These are phyloP conservation scores for Hymenochaete sp. DNA, from an alignment of 1,284 basidiomycete genomes.

Conservation along the genomic window DNA sequence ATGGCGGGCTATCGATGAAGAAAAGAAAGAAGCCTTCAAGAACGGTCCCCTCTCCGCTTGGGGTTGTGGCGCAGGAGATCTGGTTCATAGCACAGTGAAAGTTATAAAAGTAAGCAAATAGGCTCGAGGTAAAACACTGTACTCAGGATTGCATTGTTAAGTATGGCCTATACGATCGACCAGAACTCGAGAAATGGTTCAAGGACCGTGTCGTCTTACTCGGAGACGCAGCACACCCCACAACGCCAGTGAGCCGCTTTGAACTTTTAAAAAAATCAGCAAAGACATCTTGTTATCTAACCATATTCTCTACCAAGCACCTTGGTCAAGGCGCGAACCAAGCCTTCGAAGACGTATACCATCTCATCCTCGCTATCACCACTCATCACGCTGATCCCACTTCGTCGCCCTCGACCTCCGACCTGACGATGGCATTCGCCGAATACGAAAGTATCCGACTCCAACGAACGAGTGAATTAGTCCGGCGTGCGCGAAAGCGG, in stretches of 20 bases:
- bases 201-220: slow-evolving; percentile 31
- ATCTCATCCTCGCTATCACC: slow-evolving; percentile 30
- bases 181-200: slow-evolving; percentile 36
- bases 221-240: slow-evolving; percentile 42
- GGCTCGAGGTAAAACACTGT: background rate
- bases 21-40: slow-evolving; percentile 27
- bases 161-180: slow-evolving; percentile 41
- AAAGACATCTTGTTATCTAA: too few species aligned
- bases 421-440: slow-evolving; percentile 27
- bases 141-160: slow-evolving; percentile 18
- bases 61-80: slow-evolving; percentile 30
- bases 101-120: slow-evolving; percentile 32
- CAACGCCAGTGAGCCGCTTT: slow-evolving; percentile 25
- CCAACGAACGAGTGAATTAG: slow-evolving; percentile 28
- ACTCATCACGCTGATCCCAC: slow-evolving; percentile 27
- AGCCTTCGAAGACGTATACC: slow-evolving; percentile 38
- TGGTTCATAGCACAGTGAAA: slow-evolving; percentile 29
- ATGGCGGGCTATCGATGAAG: slow-evolving; percentile 33
- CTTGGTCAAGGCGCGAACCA: slow-evolving; percentile 44
- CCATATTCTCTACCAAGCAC: slow-evolving; percentile 28
- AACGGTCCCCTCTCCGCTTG: slow-evolving; percentile 27
- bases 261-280: slow-evolving; percentile 11
- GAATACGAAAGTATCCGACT: slow-evolving; percentile 29
- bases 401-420: slow-evolving; percentile 24
- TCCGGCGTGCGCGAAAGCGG: slow-evolving; percentile 30